These are phyloP conservation scores for Porphyra umbilicalis DNA, from an alignment of 31 red algal species.

Conservation along the genomic window DNA sequence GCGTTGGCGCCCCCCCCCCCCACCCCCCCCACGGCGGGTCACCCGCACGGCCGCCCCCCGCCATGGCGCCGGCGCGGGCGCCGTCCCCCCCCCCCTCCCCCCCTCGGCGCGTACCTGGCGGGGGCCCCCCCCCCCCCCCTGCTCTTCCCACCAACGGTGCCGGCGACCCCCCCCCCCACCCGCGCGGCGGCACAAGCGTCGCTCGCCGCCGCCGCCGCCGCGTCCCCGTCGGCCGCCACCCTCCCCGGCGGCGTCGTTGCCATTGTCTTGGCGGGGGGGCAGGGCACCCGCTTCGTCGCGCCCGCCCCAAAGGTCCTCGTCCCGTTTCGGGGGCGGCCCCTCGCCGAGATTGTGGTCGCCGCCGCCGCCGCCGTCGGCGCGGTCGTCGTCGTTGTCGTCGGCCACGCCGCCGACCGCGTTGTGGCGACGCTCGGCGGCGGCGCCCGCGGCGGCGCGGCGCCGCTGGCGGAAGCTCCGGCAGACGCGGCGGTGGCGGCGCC, in stretches of 20 bases:
- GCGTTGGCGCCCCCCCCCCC: too few species aligned
- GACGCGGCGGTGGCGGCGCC: slow-evolving; percentile 5
- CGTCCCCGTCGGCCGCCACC: background rate
- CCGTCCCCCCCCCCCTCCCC: background rate
- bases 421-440: slow-evolving; percentile 6
- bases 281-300: slow-evolving; percentile 72
- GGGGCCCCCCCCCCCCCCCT: background rate
- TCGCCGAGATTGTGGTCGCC: slow-evolving; percentile 61
- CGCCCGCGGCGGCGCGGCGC: too few species aligned
- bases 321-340: slow-evolving; percentile 63
- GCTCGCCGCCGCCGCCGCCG: background rate
- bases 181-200: background rate
- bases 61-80: background rate
- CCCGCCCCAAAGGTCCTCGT: slow-evolving; percentile 81
- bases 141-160: background rate
- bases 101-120: background rate
- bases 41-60: too few species aligned
- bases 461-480: background rate
- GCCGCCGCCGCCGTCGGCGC: slow-evolving; percentile 22
- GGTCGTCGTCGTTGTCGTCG: slow-evolving; percentile 61
- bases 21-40: too few species aligned
- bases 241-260: slow-evolving; percentile 23
- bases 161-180: background rate
- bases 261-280: slow-evolving; percentile 76
- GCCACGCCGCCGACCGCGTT: slow-evolving; percentile 44